A percentile compares a stretch with the other conserved stretches of the same genome.
Evolutionary conservation across 2,329 filamentous ascomycete genomes (phyloP).

Genomic region (Epichloe uncinata): DNA sequence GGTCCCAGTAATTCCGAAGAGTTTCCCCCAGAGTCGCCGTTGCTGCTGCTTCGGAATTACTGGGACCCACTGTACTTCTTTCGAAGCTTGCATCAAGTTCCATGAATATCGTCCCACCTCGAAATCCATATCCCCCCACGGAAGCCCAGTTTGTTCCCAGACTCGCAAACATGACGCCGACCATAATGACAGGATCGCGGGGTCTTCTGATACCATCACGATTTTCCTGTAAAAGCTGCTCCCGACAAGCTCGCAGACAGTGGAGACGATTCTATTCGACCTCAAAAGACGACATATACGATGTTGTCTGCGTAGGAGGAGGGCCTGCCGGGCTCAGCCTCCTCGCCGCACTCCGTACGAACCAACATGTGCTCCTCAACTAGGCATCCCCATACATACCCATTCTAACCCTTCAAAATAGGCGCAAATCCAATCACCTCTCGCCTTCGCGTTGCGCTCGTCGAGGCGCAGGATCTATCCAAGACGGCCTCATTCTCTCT

Average conservation of each 20-base stretch:
- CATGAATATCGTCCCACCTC: not conserved
- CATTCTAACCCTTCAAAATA: slow-evolving; percentile 19
- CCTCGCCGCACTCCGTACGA: slow-evolving; percentile 57
- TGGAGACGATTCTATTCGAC: slow-evolving; percentile 29
- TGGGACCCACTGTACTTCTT: no score
- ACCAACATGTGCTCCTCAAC: no score
- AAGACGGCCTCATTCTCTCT: slow-evolving; percentile 55
- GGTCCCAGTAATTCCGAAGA: no score
- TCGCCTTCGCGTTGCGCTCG: slow-evolving; percentile 68
- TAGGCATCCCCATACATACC: no score
- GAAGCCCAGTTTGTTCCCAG: no score
- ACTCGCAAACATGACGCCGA: not conserved
- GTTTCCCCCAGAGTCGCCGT: no score
- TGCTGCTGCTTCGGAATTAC: no score
- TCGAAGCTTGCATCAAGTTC: no score
- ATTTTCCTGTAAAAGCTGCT: slow-evolving; percentile 35
- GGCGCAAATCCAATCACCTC: slow-evolving; percentile 64
- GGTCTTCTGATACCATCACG: slow-evolving; percentile 15
- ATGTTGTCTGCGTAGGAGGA: slow-evolving; percentile 84
- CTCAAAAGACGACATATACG: slow-evolving; percentile 60
- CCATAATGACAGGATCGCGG: slow-evolving; percentile 16
- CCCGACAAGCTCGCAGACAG: slow-evolving; percentile 23
- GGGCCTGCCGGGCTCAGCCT: slow-evolving; percentile 82
- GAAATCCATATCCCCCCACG: not conserved
- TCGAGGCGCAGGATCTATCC: slow-evolving; percentile 77